These are phyloP conservation scores for Euphorbia peplus DNA, from an alignment of 345 rosid genomes.

Conservation along the genomic window DNA sequence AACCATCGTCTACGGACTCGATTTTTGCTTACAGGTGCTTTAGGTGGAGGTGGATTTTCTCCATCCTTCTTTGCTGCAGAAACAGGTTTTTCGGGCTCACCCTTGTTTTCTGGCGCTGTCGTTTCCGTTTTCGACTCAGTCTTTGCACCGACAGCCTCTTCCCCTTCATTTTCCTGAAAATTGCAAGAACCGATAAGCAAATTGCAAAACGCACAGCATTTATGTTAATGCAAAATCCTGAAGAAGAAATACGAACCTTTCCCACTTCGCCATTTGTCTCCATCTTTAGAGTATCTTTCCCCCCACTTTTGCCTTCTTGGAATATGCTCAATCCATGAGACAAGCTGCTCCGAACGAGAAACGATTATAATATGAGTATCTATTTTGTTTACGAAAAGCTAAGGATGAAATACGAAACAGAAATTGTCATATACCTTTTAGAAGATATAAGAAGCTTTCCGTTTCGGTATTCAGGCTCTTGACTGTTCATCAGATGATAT, in stretches of 20 bases:
- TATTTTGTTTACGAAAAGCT: not conserved
- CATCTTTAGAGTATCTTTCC: slow-evolving; percentile 61
- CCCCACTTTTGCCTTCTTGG: slow-evolving; percentile 72
- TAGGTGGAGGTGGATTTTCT: slow-evolving; percentile 53
- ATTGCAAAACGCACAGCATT: not conserved
- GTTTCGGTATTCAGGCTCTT: slow-evolving; percentile 83
- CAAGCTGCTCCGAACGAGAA: slow-evolving; percentile 61
- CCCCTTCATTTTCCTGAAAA: slow-evolving; percentile 45
- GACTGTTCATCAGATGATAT: slow-evolving; percentile 67
- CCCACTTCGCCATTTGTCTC: slow-evolving; percentile 68
- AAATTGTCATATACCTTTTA: slow-evolving; percentile 45
- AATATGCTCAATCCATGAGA: slow-evolving; percentile 88
- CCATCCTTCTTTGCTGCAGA: slow-evolving; percentile 65
- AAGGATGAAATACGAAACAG: slow-evolving; percentile 1
- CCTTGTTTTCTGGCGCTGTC: slow-evolving; percentile 48
- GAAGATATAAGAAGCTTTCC: slow-evolving; percentile 95
- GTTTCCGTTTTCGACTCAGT: slow-evolving; percentile 51
- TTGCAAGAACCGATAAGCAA: not conserved
- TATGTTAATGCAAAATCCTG: slow-evolving; percentile 4
- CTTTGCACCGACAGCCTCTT: slow-evolving; percentile 48
- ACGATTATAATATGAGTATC: slow-evolving; percentile 4
- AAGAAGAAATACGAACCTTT: slow-evolving; percentile 49
- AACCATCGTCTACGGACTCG: not conserved
- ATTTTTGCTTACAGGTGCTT: slow-evolving; percentile 51
- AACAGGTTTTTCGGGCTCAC: slow-evolving; percentile 57